Evolutionary conservation across 2,329 filamentous ascomycete species (phyloP).

Genomic region (Madurella mycetomatis): DNA sequence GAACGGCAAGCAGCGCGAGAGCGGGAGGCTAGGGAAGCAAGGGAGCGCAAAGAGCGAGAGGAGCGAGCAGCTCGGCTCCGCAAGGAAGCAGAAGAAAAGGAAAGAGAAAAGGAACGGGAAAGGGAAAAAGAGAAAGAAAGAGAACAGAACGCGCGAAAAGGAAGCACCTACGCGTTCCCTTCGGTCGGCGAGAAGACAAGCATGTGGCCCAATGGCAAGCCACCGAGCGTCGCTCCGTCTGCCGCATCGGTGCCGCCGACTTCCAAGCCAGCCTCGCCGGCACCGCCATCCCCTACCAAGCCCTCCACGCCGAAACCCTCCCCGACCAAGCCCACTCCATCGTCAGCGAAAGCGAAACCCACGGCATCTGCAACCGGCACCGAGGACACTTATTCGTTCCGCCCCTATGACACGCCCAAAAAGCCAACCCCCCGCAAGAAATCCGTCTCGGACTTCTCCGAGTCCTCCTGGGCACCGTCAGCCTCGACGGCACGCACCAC

Average conservation of each 20-base stretch:
- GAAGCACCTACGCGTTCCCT: conserved; percentile 58
- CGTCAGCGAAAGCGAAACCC: conserved; percentile 41
- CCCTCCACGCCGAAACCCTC: conserved; percentile 22
- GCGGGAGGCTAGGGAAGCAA: conserved; percentile 15
- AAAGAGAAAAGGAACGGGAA: conserved; percentile 13
- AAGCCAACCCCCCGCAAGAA: conserved; percentile 50
- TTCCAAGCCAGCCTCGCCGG: conserved; percentile 19
- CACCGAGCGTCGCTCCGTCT: conserved; percentile 35
- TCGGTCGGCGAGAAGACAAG: conserved; percentile 65
- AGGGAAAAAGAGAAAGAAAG: conserved; percentile 26
- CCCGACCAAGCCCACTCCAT: conserved; percentile 31
- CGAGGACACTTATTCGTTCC: conserved; percentile 66
- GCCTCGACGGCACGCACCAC: conserved; percentile 79
- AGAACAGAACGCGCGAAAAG: conserved; percentile 37
- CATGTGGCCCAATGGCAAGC: conserved; percentile 63
- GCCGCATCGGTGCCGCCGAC: conserved; percentile 27
- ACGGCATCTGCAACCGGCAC: conserved; percentile 49
- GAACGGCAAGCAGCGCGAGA: conserved; percentile 20
- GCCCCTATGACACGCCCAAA: conserved; percentile 69
- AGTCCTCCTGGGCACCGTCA: conserved; percentile 81
- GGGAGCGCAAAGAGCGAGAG: conserved; percentile 23
- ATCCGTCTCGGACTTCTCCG: conserved; percentile 70
- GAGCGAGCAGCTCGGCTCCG: conserved; percentile 19
- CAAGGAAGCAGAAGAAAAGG: conserved; percentile 16
- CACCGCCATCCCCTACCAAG: conserved; percentile 26